Evolutionary conservation across 371 early-diverging fungal genomes (phyloP).

Genomic region (Nosema muscidifuracis): DNA sequence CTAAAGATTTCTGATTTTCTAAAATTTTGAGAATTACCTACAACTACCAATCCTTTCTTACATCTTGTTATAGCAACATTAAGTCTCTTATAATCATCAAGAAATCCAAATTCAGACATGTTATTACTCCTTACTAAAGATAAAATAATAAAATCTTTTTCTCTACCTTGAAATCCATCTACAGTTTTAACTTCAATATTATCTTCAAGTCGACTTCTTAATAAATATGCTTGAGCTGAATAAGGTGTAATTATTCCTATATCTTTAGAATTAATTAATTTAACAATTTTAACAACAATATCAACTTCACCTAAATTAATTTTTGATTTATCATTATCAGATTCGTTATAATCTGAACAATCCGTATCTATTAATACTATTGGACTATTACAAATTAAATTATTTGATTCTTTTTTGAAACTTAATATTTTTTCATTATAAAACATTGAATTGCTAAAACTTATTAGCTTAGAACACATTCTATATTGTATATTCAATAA

Average conservation of each 20-base stretch:
- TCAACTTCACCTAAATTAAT: conserved; percentile 26
- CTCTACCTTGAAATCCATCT: conserved; percentile 97
- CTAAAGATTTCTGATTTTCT: conserved; percentile 8
- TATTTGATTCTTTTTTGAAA: conserved; percentile 20
- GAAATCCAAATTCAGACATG: conserved; percentile 74
- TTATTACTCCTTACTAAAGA: conserved; percentile 77
- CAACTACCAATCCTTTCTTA: conserved; percentile 73
- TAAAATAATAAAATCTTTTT: conserved; percentile 73
- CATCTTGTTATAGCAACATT: conserved; percentile 89
- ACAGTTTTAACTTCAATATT: conserved; percentile 82
- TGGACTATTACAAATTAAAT: conserved; percentile 3
- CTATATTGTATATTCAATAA: conserved; percentile 60
- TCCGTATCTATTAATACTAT: conserved; percentile 49
- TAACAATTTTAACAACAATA: conserved; percentile 16
- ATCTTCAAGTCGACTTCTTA: conserved; percentile 7
- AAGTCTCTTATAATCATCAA: conserved; percentile 77
- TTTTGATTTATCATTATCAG: conserved; percentile 4
- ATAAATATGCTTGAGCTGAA: conserved; percentile 40
- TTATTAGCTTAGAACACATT: conserved; percentile 46
- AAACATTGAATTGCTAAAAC: conserved; percentile 47
- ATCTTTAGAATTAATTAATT: conserved; percentile 2
- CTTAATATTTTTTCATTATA: conserved; percentile 46
- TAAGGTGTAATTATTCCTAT: conserved; percentile 60
- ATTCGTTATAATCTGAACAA: conserved; percentile 25
- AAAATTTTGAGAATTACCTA: conserved; percentile 68